These are phyloP conservation scores for Amaranthus hypochondriacus DNA, from an alignment of 148 eudicot genomes.

Conservation along the genomic window DNA sequence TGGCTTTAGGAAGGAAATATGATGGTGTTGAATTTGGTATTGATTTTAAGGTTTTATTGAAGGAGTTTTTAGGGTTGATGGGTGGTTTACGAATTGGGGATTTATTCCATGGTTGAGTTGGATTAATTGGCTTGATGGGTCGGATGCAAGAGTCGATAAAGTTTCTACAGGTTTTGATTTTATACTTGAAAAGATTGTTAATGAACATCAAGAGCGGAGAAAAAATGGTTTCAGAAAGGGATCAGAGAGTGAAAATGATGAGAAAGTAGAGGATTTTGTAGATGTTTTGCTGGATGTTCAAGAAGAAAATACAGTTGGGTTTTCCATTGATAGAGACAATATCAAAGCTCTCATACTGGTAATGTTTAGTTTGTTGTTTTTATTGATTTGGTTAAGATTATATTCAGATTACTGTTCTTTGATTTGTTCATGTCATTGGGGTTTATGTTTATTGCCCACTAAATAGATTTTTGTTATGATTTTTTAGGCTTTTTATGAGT, in stretches of 20 bases:
- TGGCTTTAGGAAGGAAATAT: constrained; percentile 34
- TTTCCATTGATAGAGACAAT: constrained; percentile 30
- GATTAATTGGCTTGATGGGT: constrained; percentile 25
- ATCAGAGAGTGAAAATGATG: not conserved
- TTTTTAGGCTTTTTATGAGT: too few species aligned
- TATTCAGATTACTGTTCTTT: too few species aligned
- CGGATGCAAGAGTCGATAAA: constrained; percentile 28
- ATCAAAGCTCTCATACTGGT: constrained; percentile 50
- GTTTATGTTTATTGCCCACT: too few species aligned
- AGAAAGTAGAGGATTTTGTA: constrained; percentile 29
- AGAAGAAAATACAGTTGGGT: constrained; percentile 18
- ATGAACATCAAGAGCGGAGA: constrained; percentile 27
- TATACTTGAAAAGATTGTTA: constrained; percentile 35
- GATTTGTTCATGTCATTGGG: too few species aligned
- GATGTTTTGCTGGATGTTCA: constrained; percentile 40
- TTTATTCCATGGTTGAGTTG: constrained; percentile 24
- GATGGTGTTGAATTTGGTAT: constrained; percentile 15
- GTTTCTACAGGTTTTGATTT: constrained; percentile 20
- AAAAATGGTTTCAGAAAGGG: not conserved
- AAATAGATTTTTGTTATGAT: too few species aligned
- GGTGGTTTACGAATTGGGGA: constrained; percentile 30
- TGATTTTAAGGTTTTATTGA: constrained; percentile 17
- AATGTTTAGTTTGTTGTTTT: not conserved
- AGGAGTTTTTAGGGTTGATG: constrained; percentile 18
- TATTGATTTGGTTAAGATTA: too few species aligned